Evolutionary conservation across 2,329 filamentous ascomycete genomes (phyloP), one percentile per base, ranked within the genome.

Genomic region (Penicillium occitanis): DNA sequence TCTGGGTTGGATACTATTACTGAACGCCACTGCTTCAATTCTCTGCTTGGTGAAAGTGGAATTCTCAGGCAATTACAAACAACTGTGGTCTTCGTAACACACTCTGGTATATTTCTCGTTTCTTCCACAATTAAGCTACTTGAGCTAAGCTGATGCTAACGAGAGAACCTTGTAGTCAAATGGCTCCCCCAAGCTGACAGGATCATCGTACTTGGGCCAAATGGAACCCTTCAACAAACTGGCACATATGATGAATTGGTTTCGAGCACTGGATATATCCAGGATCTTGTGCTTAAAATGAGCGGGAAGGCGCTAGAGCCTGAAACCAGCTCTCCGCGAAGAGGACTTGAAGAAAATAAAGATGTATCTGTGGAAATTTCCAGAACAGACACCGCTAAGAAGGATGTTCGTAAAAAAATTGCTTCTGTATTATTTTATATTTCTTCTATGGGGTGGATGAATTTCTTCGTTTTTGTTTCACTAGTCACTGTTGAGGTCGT

Each of bases 121-220:
- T 48, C 59, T 44, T 61, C 28, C 28, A 46, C 42, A 46, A 46
- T 19, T 6, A 48, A 48, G 6, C 42, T 22, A 44, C 33, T 30
- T 11, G 19, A 33, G 25, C 28, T 25, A 17, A 61, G n/a, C 40
- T n/a, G 42, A 48, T 48, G 22, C 28, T 61, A 37, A 61, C 25
- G 28, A 61, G 37, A 59, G 7, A 19, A 25, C 7, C 55, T 13
- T 19, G 14, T 68, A 73, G 74, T 75, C 11, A 79, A 78, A 62
- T 77, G 78, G 51, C 73, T 81, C 19, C 75, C 78, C 5, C 78
- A 76, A 63, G 74, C 77, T 5, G 80, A 83, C 67, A 74, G 79
- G 40, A 78, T 82, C 59, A 68, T 82, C 33, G 76, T 75, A 10
- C 72, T 82, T 48, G 74, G 76, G 22, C 67, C 69, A 22, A 68